Base-by-base conservation (phyloP, 441 rosid species). In the Biscutella laevigata region DNA sequence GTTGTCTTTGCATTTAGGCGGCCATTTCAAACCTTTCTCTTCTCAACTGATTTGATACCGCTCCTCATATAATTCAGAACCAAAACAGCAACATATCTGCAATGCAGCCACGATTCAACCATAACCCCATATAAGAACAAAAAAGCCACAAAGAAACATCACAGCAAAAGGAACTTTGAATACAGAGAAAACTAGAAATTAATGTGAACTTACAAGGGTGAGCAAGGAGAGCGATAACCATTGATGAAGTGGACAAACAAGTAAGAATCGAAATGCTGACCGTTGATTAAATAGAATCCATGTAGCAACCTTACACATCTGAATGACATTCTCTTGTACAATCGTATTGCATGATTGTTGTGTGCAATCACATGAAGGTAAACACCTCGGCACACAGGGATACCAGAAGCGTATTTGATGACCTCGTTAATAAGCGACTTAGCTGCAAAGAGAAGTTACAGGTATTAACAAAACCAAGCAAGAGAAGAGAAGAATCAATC, bases 281-380 rank as follows among this genome's bases (percentile, higher is more conserved):
- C 88, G 11, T 75, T 80, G 72, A 91, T 88, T 29, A 88, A 62
- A 69, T 91, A 91, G 71, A 91, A 91, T 34, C 86, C 85, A 29
- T 71, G 86, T 73, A 91, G 59, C 43, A 75, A 74, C 68, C 82
- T 69, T 5, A 83, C 68, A 62, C 91, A 85, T 69, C 77, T 80
- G 80, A 91, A 91, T 17, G 83, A 76, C 96, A 91, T 80, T 78
- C 87, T 91, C 64, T 79, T 74, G 76, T 91, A 91, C 62, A 91
- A 62, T 64, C 74, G 72, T 60, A 91, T 88, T 42, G 98, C 98
- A 4, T 95, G 78, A 61, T 71, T 77, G 71, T 91, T 91, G 71
- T 91, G 87, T 34, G 96, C 82, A 65, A 91, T 88, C 61, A 91
- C 98, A 57, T 91, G 98, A 81, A 91, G 75, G 71, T 91, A 91